These are phyloP conservation scores for Erigeron philadelphicus DNA, from an alignment of 140 eudicot species.

Conservation along the genomic window DNA sequence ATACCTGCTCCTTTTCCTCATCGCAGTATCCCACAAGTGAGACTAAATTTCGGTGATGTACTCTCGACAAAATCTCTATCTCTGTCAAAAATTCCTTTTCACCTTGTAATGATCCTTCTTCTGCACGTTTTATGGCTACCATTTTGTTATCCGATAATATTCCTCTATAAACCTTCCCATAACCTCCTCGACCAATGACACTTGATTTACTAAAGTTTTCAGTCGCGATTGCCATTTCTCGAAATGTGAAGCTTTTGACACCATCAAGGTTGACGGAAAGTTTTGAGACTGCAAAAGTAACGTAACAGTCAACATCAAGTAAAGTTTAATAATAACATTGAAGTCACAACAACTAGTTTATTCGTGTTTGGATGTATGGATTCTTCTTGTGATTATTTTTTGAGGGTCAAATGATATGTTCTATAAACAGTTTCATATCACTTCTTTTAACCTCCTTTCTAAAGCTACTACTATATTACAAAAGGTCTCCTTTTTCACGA, in stretches of 20 bases:
- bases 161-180: slow-evolving; percentile 81
- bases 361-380: too few relatives aligned
- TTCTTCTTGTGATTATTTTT: too few relatives aligned
- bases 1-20: slow-evolving; percentile 62
- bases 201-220: slow-evolving; percentile 39
- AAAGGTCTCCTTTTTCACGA: too few relatives aligned
- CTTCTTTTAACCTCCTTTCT: too few relatives aligned
- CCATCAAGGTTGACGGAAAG: slow-evolving; percentile 61
- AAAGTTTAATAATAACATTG: neutral
- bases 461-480: too few relatives aligned
- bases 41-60: slow-evolving; percentile 74
- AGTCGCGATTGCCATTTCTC: slow-evolving; percentile 68
- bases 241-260: slow-evolving; percentile 64
- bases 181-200: slow-evolving; percentile 83
- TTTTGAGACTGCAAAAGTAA: slow-evolving; percentile 50
- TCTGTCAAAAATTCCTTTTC: slow-evolving; percentile 81
- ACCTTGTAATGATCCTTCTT: slow-evolving; percentile 90
- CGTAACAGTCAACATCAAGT: slow-evolving; percentile 2
- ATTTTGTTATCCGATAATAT: slow-evolving; percentile 35
- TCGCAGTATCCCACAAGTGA: slow-evolving; percentile 72
- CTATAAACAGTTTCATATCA: too few relatives aligned
- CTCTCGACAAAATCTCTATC: slow-evolving; percentile 69
- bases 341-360: neutral
- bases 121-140: slow-evolving; percentile 87
- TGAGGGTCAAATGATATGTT: too few relatives aligned